Conservation (phyloP, 2,329 filamentous ascomycete species). For the Elsinoe perseae region DNA sequence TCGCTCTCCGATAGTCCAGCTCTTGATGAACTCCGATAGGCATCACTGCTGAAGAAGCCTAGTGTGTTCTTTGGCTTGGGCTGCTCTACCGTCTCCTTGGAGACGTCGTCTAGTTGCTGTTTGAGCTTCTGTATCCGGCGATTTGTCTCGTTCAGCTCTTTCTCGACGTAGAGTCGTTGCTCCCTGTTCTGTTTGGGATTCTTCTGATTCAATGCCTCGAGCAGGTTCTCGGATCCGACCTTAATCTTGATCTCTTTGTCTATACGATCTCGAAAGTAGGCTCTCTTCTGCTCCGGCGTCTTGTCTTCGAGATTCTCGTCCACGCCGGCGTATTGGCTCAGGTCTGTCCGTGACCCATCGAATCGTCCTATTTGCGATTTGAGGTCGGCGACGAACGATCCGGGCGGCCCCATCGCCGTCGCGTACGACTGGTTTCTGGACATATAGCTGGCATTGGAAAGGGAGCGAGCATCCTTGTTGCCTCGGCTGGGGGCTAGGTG, state of each 20-base stretch:
- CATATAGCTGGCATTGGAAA: conserved; percentile 45
- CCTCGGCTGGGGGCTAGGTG: conserved; percentile 38
- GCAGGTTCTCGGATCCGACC: conserved; percentile 92
- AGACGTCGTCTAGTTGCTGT: conserved; percentile 52
- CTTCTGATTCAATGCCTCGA: conserved; percentile 89
- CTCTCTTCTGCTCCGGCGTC: conserved; percentile 64
- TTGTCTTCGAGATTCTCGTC: conserved; percentile 53
- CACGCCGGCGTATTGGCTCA: conserved; percentile 43
- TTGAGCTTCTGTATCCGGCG: conserved; percentile 55
- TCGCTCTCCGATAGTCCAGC: conserved; percentile 14
- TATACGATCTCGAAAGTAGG: conserved; percentile 70
- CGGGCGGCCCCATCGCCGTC: conserved; percentile 56
- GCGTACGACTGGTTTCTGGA: conserved; percentile 63
- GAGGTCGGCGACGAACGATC: conserved; percentile 84
- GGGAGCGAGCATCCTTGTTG: conserved; percentile 48
- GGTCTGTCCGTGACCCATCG: conserved; percentile 51
- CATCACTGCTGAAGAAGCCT: conserved; percentile 47
- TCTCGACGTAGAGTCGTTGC: conserved; percentile 52
- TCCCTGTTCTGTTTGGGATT: conserved; percentile 91
- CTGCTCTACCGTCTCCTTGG: conserved; percentile 50
- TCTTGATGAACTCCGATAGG: conserved; percentile 15
- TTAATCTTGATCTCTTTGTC: conserved; percentile 98
- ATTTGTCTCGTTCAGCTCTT: conserved; percentile 85
- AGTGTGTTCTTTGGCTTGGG: conserved; percentile 20
- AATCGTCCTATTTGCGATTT: conserved; percentile 63